Base-by-base conservation (phyloP, 495 filamentous ascomycete species). In the Usnea hakonensis region DNA sequence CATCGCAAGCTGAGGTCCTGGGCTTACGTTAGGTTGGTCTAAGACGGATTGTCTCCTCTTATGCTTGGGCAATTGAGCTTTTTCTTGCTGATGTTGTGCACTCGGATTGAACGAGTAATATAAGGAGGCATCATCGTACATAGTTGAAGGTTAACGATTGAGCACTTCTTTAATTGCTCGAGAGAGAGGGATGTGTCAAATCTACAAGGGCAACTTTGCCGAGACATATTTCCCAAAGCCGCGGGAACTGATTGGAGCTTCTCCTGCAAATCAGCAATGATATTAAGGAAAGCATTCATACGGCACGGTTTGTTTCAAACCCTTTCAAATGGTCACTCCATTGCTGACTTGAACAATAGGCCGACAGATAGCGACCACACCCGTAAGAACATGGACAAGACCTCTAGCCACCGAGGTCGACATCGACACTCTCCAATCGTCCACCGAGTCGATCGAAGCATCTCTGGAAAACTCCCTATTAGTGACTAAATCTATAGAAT, bases 71-170 rank as follows among this genome's bases (percentile, higher is more conserved):
- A 52, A 17, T 33, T 52, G 48, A 13, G 76, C 65, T 23, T 73
- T 72, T 5, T 78, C 77, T 37, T 75, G 74, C 63, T 76, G 77
- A 17, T 80, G 70, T 43, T 79, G 74, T 43, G 78, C 72, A 40
- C 81, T 79, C 1, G 82, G 80, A 32, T 85, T 82, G 66, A 86
- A 82, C 61, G 79, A 84, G 72, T 89, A 70, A 72, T 89, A 67
- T 44, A 64, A 87, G 82, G 87, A 90, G 11, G 85, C 80, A 68
- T 90, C 87, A 70, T 90, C 87, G 74, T 88, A 89, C 86, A 88
- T 89, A 56, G 37, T 50, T 61, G 40, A 37, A 26, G 21, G 6
- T 48, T 36, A 26, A 48, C 19, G 35, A 38, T 5, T 57, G 28
- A 23, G 16, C 30, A 14, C 19, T 2, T 5, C 3, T 23, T 7